These are phyloP conservation scores for Calonectria hongkongensis DNA, from an alignment of 2,329 filamentous ascomycete genomes.

Conservation along the genomic window DNA sequence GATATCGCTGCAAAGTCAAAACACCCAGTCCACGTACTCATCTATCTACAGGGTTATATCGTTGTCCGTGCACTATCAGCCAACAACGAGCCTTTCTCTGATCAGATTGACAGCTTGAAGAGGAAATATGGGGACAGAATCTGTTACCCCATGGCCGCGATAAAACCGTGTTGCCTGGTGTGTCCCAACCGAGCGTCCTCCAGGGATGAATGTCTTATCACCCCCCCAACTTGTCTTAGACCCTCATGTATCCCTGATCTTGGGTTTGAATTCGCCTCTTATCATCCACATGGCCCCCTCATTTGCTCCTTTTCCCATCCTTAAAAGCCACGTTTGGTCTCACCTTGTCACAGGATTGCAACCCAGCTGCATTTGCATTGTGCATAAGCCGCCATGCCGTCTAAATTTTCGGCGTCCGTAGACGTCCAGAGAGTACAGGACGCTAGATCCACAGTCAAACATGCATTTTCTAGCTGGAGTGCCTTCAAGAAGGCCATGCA, in stretches of 20 bases:
- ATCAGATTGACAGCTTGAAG: background rate
- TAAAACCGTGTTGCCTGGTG: background rate
- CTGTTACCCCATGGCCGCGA: background rate
- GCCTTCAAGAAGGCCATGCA: background rate
- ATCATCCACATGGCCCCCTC: background rate
- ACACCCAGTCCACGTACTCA: background rate
- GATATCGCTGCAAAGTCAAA: background rate
- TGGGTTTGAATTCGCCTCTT: background rate
- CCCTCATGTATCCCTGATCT: background rate
- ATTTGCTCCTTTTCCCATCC: background rate
- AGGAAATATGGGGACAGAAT: background rate
- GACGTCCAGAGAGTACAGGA: background rate
- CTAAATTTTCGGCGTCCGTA: background rate
- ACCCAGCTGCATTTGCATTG: background rate
- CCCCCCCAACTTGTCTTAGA: background rate
- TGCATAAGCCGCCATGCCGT: background rate
- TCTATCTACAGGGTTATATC: background rate
- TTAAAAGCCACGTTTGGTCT: background rate
- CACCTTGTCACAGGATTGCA: background rate
- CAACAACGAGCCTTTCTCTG: background rate
- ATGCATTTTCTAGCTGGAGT: background rate
- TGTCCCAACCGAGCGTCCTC: background rate
- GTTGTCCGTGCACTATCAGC: background rate
- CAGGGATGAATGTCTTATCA: slow-evolving; percentile 3
- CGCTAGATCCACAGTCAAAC: background rate